Base-by-base conservation (phyloP, 2,329 filamentous ascomycete genomes). In the Ophiostoma montium region DNA sequence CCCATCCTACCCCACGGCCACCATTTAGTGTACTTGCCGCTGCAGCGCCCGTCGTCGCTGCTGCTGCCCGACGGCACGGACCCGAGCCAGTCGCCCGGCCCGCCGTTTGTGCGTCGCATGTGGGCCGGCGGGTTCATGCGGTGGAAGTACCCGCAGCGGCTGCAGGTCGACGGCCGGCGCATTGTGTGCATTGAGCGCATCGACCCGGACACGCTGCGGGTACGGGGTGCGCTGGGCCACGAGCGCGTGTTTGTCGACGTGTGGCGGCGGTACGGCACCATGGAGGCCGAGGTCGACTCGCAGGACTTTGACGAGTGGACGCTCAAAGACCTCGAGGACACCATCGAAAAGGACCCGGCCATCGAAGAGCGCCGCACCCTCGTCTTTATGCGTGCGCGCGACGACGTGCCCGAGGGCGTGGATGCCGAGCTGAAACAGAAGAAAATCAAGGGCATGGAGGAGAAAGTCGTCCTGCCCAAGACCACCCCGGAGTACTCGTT, bases 11-110 rank as follows among this genome's bases (percentile, higher is more conserved):
- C 82, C 0, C 71, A 76, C 30, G 84, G 82, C 33, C 82, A 94
- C 62, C 88, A 95, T 63, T 72, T 95, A 33, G 78, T 90, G 55
- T 94, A 94, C 68, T 95, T 95, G 66, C 86, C 88, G 52, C 75
- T 84, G 11, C 75, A 79, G 54, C 68, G 82, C 16, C 70, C 75
- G 1, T 67, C 76, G 13, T 75, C 73, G 8, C 57, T 70, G 32
- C 75, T 96, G 39, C 73, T 87, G 16, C 70, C 78, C 1, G 92
- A 98, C 66, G 90, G 92, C 50, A 94, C 89, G 1, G 90, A 96
- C 62, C 70, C 76, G 5, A 70, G 82, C 48, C 87, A 95, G 60
- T 80, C 72, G 21, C 90, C 90, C 0, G 86, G 83, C 2, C 61
- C 62, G 4, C 79, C 80, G 1, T 95, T 85, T 61, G 72, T 72